Evolutionary conservation across 345 rosid genomes (phyloP), one percentile per base, ranked within the genome.

Genomic region (Camelina laxa): DNA sequence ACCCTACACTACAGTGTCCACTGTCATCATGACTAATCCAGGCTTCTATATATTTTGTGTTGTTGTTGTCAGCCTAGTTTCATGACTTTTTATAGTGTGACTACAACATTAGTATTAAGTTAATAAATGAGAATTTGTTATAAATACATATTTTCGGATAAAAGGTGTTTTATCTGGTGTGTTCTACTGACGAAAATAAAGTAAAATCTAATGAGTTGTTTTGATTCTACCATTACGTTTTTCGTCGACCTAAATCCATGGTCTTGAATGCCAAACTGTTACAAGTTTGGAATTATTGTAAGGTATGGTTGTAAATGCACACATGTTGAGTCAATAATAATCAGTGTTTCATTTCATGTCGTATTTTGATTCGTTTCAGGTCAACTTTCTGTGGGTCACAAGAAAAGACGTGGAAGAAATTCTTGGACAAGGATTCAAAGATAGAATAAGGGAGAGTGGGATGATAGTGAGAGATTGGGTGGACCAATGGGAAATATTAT

Each of bases 391-490:
- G 63, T 91, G 94, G 97, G 91, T 91, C 27, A 65, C 79, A 4
- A 84, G 84, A 67, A 74, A 72, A n/a, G 79, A 79, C 14, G 84
- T 79, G 36, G 69, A 55, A 10, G 85, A 86, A 20, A 44, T 45
- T 8, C 22, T 78, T 0, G 87, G 72, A 11, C 83, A 80, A n/a
- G 89, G 77, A 58, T 89, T 79, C 47, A 83, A 86, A 59, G 86
- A 86, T 48, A 76, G 85, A 41, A 77, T 86, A 1, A 69, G 76
- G 6, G 85, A 72, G 9, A 83, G 79, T 55, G 96, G 97, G 9
- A 54, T 88, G 21, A 71, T 93, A 38, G 85, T 88, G 50, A 75
- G 77, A 60, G 90, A 86, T 1, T 93, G 97, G 94, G 97, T 93
- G 5, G 82, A 91, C 11, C 94, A 91, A 60, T 79, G 70, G 64